Percentiles rank a stretch among this genome's conserved stretches.
These are phyloP conservation scores for Guadua angustifolia DNA, from an alignment of 176 grass and related monocot species.

Conservation along the genomic window DNA sequence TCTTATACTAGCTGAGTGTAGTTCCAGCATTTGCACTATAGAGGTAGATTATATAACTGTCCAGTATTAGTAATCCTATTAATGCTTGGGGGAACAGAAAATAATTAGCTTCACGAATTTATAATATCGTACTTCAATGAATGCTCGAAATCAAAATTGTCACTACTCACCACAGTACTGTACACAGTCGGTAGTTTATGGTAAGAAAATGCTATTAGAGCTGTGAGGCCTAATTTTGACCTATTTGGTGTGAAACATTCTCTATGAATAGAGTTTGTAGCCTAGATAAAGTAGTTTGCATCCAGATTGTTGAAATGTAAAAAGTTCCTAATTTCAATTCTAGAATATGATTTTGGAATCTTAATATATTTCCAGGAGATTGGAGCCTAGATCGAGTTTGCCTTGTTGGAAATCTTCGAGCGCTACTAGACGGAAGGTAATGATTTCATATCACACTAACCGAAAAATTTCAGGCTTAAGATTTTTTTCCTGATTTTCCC, in stretches of 20 bases:
- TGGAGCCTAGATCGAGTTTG: constrained; percentile 81
- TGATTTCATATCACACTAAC: neutral
- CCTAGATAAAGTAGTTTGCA: neutral
- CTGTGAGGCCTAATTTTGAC: neutral
- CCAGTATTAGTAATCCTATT: neutral
- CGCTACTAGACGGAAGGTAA: constrained; percentile 70
- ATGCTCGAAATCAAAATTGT: constrained; percentile 9
- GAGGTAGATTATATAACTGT: neutral
- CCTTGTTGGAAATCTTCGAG: constrained; percentile 73
- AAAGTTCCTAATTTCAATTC: constrained; percentile 9
- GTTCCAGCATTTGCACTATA: neutral
- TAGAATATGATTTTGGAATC: constrained; percentile 22
- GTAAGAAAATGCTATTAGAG: neutral
- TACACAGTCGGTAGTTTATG: neutral
- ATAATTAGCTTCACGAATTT: neutral
- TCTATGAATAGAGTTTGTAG: neutral
- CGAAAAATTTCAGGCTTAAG: neutral
- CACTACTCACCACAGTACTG: neutral
- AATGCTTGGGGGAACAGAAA: neutral
- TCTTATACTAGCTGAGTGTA: constrained; percentile 7
- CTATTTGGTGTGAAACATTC: neutral
- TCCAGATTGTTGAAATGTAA: neutral
- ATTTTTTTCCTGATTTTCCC: neutral
- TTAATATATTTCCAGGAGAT: constrained; percentile 66
- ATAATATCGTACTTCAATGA: neutral